phyloP scores from a whole-genome alignment of 108 stramenopile species.

The Mayamaea pseudoterrestris region DNA sequence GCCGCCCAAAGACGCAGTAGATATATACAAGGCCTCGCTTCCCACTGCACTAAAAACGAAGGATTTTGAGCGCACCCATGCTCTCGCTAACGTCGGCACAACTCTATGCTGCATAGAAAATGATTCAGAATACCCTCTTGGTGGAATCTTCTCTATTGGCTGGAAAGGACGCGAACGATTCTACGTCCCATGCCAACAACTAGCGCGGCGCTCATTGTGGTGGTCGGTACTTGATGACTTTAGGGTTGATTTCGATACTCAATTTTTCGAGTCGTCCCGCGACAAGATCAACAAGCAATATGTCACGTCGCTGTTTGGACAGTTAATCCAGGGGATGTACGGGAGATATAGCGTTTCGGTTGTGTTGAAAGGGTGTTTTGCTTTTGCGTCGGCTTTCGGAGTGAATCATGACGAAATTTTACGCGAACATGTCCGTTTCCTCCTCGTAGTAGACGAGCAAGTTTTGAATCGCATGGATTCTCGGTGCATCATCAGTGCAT shows the following conservation, averaged over 20 bases:
- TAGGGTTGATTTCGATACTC: constrained; percentile 49
- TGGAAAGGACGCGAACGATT: constrained; percentile 64
- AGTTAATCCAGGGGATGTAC: too few species aligned
- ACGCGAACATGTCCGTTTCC: too few species aligned
- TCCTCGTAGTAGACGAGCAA: too few species aligned
- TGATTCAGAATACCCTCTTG: constrained; percentile 17
- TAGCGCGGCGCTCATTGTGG: constrained; percentile 50
- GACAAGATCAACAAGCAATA: too few species aligned
- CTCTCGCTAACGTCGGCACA: constrained; percentile 53
- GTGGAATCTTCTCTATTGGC: constrained; percentile 3
- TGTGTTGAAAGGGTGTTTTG: too few species aligned
- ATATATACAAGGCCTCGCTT: constrained; percentile 54
- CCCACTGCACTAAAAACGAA: constrained; percentile 71
- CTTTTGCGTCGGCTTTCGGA: too few species aligned
- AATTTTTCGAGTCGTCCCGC: constrained; percentile 4
- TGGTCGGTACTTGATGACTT: constrained; percentile 45
- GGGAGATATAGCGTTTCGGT: too few species aligned
- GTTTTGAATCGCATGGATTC: too few species aligned
- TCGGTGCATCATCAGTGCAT: too few species aligned
- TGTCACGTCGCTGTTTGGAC: too few species aligned
- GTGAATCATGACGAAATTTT: too few species aligned
- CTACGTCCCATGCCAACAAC: constrained; percentile 48
- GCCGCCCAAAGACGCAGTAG: constrained; percentile 61
- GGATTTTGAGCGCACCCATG: constrained; percentile 45
- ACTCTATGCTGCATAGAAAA: constrained; percentile 26